These are phyloP conservation scores for Agapanthus africanus DNA, from an alignment of 106 monocot species.

Conservation along the genomic window DNA sequence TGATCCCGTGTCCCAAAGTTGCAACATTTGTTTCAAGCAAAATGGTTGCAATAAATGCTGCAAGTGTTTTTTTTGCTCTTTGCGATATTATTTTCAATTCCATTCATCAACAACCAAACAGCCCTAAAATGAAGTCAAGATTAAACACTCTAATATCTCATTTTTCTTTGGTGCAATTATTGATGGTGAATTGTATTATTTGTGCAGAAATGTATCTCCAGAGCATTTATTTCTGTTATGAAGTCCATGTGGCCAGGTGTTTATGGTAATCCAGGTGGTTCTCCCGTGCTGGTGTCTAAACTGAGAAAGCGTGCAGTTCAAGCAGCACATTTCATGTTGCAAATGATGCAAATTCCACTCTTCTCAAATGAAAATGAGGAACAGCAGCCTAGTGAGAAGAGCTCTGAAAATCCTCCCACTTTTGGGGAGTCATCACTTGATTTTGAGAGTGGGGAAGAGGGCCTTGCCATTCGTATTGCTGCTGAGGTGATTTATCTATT, in stretches of 20 bases:
- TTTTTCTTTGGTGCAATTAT: not conserved
- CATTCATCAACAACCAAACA: no score
- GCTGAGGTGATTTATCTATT: conserved; percentile 52
- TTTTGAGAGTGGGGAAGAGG: conserved; percentile 60
- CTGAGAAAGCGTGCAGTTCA: conserved; percentile 66
- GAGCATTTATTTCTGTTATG: conserved; percentile 75
- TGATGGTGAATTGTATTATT: not conserved
- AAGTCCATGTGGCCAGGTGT: conserved; percentile 88
- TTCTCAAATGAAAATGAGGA: conserved; percentile 34
- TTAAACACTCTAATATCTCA: not conserved
- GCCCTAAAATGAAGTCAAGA: not conserved
- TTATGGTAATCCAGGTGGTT: conserved; percentile 61
- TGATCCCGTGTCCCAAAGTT: no score
- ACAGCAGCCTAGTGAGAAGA: conserved; percentile 16
- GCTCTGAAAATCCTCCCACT: conserved; percentile 11
- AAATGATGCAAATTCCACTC: conserved; percentile 84
- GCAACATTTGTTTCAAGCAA: no score
- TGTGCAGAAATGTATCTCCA: conserved; percentile 65
- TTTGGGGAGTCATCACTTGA: conserved; percentile 24
- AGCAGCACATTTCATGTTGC: conserved; percentile 77
- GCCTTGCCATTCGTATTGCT: conserved; percentile 85
- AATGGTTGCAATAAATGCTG: no score
- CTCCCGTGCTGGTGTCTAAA: conserved; percentile 33
- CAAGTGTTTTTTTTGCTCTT: no score
- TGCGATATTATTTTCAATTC: no score